These are phyloP conservation scores for Penicillium paradoxum DNA, from an alignment of 495 filamentous ascomycete genomes.

Conservation along the genomic window DNA sequence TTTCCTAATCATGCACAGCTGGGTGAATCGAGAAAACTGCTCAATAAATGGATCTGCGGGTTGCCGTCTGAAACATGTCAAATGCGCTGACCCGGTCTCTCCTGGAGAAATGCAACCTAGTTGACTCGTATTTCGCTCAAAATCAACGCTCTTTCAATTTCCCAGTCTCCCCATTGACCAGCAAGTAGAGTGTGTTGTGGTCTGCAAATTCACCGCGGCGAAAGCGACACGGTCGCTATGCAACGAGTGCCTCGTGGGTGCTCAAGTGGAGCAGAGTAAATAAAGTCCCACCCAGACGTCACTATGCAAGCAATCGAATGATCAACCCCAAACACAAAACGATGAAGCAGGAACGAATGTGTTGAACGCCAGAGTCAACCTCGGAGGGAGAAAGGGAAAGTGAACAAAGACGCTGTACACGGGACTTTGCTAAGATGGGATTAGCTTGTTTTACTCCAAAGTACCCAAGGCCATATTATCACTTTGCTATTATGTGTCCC, in stretches of 20 bases:
- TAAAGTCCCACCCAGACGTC: conserved; percentile 20
- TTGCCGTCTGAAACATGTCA: conserved; percentile 13
- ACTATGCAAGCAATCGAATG: conserved; percentile 1
- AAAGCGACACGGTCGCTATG: conserved; percentile 24
- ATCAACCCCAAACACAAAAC: neutral
- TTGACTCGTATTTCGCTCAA: neutral
- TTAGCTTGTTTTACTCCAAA: neutral
- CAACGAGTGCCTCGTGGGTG: conserved; percentile 17
- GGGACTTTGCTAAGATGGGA: neutral
- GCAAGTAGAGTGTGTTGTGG: conserved; percentile 1
- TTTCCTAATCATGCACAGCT: neutral
- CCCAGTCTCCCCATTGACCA: neutral
- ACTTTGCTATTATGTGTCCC: too few relatives aligned
- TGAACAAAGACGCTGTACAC: conserved; percentile 1
- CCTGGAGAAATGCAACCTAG: conserved; percentile 3
- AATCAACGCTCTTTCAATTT: neutral
- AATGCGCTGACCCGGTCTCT: conserved; percentile 3
- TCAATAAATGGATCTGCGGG: neutral
- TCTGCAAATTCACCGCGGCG: neutral
- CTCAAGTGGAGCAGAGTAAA: conserved; percentile 24
- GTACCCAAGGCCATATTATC: neutral
- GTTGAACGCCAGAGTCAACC: neutral
- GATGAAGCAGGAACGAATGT: neutral
- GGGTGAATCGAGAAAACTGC: neutral
- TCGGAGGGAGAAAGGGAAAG: neutral